A percentile compares a stretch with the other conserved stretches of the same genome.
phyloP scores from a whole-genome alignment of 1,139 yeast genomes.

The Nadsonia starkeyi-henricii region DNA sequence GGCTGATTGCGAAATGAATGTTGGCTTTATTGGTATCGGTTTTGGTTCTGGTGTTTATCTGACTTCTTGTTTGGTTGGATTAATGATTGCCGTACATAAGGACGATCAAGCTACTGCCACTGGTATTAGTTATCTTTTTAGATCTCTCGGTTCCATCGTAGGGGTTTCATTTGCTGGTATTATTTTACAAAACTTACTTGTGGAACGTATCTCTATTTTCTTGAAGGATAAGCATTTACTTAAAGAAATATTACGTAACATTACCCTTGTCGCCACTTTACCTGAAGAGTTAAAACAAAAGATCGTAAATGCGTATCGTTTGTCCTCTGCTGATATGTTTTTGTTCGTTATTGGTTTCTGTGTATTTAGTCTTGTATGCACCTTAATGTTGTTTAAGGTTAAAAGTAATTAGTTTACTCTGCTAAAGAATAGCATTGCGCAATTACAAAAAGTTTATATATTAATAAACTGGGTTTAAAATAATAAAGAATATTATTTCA shows the following conservation, averaged over 20 bases:
- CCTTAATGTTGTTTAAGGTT: not conserved
- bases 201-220: not conserved
- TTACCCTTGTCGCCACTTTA: not conserved
- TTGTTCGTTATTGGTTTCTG: not conserved
- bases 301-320: not conserved
- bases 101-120: conserved; percentile 5
- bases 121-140: conserved; percentile 5
- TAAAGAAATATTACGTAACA: not conserved
- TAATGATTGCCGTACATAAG: not conserved
- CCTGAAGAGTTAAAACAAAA: not conserved
- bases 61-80: conserved; percentile 4
- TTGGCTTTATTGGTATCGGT: conserved; percentile 1
- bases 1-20: not conserved
- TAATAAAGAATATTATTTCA: no score
- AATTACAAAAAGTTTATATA: no score
- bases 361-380: not conserved
- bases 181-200: not conserved
- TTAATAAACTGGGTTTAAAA: no score
- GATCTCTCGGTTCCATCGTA: conserved; percentile 4
- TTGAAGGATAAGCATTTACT: not conserved
- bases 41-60: conserved; percentile 4
- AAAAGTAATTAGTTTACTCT: not conserved
- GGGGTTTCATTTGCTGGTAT: conserved; percentile 2
- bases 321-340: not conserved
- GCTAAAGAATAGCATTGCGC: no score